A percentile compares a stretch with the other conserved stretches of the same genome.
These are phyloP conservation scores for Fusarium lyarnte DNA, from an alignment of 2,329 filamentous ascomycete species.

Conservation along the genomic window DNA sequence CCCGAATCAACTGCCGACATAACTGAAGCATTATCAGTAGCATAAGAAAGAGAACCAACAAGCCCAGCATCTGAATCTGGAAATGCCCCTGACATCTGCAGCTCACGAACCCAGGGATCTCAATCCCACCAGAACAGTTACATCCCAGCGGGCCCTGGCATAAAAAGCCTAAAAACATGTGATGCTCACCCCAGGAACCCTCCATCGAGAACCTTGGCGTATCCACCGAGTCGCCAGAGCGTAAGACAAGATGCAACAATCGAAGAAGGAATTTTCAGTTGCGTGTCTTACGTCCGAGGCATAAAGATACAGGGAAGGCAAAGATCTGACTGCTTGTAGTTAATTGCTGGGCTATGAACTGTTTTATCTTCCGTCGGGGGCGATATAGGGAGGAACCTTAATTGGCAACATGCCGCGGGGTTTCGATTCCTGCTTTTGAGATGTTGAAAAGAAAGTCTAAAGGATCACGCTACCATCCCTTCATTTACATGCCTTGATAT, in stretches of 20 bases:
- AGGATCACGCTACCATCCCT: neutral
- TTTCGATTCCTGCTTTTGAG: neutral
- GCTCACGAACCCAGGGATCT: neutral
- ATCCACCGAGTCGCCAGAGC: neutral
- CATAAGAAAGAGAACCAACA: neutral
- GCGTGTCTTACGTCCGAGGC: neutral
- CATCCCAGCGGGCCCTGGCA: neutral
- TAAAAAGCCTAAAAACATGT: neutral
- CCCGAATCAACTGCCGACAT: neutral
- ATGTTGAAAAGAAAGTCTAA: neutral
- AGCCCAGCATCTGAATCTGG: neutral
- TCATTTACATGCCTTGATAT: neutral
- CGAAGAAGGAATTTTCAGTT: neutral
- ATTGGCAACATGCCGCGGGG: neutral
- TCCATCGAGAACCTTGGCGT: neutral
- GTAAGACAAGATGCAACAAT: neutral
- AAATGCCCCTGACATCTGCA: constrained; percentile 6
- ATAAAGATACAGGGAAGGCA: neutral
- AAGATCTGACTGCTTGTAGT: neutral
- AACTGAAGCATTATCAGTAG: neutral
- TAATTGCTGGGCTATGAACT: neutral
- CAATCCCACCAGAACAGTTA: neutral
- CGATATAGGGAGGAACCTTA: neutral
- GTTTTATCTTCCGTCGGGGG: neutral
- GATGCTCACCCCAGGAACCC: neutral